Conservation (phyloP, 306 rosid species). For the Inga leiocalycina region DNA sequence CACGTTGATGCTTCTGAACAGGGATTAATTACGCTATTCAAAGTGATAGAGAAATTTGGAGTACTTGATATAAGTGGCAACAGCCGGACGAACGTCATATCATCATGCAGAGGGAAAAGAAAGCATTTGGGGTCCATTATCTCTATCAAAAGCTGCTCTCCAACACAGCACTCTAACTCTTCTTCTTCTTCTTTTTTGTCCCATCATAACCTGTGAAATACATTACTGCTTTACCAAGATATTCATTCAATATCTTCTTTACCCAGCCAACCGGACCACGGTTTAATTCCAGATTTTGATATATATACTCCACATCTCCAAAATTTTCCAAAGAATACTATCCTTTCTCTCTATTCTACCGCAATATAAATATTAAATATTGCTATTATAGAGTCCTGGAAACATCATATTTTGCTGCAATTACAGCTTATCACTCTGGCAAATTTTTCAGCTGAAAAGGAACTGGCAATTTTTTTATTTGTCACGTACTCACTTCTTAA, state of each 20-base stretch:
- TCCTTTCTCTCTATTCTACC: neutral
- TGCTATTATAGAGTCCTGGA: neutral
- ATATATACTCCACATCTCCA: neutral
- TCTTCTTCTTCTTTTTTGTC: neutral
- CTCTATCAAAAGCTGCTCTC: slow-evolving; percentile 29
- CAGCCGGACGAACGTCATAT: neutral
- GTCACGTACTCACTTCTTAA: neutral
- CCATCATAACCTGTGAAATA: neutral
- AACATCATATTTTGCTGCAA: neutral
- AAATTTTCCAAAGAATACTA: neutral
- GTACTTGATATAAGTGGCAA: slow-evolving; percentile 25
- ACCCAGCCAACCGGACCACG: neutral
- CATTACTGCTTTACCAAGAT: neutral
- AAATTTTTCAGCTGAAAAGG: neutral
- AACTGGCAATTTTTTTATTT: neutral
- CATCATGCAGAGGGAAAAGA: slow-evolving; percentile 1
- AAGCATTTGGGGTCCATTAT: slow-evolving; percentile 20
- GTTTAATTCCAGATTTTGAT: neutral
- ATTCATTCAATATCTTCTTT: neutral
- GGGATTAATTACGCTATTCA: neutral
- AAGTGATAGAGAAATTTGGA: neutral
- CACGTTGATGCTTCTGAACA: neutral
- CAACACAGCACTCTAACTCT: neutral
- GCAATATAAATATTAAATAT: neutral
- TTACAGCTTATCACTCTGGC: neutral